These are phyloP conservation scores for Cetraspora pellucida DNA, from an alignment of 192 early-diverging fungal genomes.

Conservation along the genomic window DNA sequence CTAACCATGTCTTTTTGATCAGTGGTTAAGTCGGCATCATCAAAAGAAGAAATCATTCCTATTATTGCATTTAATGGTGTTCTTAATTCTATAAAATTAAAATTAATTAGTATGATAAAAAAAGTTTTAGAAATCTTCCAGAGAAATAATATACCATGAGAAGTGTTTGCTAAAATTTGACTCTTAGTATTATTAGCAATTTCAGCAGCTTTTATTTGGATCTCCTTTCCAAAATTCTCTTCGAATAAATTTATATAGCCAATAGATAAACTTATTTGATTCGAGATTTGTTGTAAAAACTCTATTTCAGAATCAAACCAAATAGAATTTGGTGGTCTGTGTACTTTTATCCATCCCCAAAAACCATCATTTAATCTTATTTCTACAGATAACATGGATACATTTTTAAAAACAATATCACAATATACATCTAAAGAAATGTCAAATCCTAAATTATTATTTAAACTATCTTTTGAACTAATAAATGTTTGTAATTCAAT, in stretches of 20 bases:
- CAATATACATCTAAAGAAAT: neutral
- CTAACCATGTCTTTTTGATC: conserved; percentile 51
- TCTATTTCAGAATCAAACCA: conserved; percentile 39
- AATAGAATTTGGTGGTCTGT: too few species aligned
- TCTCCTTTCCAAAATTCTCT: conserved; percentile 43
- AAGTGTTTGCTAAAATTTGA: conserved; percentile 50
- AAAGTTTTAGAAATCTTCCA: conserved; percentile 14
- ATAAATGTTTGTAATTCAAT: too few species aligned
- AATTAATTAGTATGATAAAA: neutral
- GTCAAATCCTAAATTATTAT: too few species aligned
- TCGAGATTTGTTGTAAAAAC: too few species aligned
- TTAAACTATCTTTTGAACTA: too few species aligned
- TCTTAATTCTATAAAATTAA: too few species aligned
- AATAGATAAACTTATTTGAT: conserved; percentile 47
- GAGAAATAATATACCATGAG: conserved; percentile 45
- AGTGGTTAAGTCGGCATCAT: conserved; percentile 43
- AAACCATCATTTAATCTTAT: too few species aligned
- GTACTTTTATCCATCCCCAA: too few species aligned
- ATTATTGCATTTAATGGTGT: conserved; percentile 51
- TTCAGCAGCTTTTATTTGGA: too few species aligned
- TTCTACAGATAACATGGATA: conserved; percentile 24
- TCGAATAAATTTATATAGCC: conserved; percentile 41
- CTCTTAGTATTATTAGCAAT: too few species aligned
- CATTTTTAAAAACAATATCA: too few species aligned
- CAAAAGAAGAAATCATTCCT: conserved; percentile 45